Conservation (phyloP, 805 yeast genomes). For the Metahyphopichia silvanorum region DNA sequence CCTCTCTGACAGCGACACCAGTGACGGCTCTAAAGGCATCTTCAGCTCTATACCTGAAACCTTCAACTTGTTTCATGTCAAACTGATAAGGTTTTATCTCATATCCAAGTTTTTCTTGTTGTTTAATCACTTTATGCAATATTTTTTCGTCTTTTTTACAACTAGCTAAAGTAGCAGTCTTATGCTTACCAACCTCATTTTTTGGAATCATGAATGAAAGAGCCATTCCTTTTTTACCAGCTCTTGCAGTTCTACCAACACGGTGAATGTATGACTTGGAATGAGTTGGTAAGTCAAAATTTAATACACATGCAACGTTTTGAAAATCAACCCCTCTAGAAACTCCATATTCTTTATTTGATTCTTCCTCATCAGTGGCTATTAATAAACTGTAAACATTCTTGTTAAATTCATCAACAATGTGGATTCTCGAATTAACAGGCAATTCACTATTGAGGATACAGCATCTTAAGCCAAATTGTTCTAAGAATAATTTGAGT, state of each 20-base stretch:
- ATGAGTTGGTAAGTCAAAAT: slow-evolving; percentile 89
- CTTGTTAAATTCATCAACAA: slow-evolving; percentile 92
- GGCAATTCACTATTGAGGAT: slow-evolving; percentile 92
- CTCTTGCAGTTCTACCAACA: slow-evolving; percentile 96
- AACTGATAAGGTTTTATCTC: slow-evolving; percentile 85
- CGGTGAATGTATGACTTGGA: slow-evolving; percentile 90
- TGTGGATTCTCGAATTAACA: slow-evolving; percentile 86
- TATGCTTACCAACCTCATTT: slow-evolving; percentile 86
- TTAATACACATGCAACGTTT: slow-evolving; percentile 93
- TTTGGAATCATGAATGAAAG: slow-evolving; percentile 85
- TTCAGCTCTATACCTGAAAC: slow-evolving; percentile 93
- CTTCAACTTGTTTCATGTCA: slow-evolving; percentile 88
- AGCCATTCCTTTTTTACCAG: slow-evolving; percentile 93
- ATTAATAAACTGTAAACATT: slow-evolving; percentile 82
- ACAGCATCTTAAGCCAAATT: slow-evolving; percentile 87
- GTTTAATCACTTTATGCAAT: slow-evolving; percentile 67
- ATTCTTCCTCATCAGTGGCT: slow-evolving; percentile 85
- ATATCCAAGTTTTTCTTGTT: slow-evolving; percentile 70
- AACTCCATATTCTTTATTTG: slow-evolving; percentile 84
- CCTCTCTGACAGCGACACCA: slow-evolving; percentile 84
- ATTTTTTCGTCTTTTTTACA: slow-evolving; percentile 87
- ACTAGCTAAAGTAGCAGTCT: slow-evolving; percentile 64
- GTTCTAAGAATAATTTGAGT: slow-evolving; percentile 84
- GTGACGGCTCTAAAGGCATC: slow-evolving; percentile 97
- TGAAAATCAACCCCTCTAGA: slow-evolving; percentile 96